These are phyloP conservation scores for Eutrema salsugineum DNA, from an alignment of 441 rosid genomes.

Conservation along the genomic window DNA sequence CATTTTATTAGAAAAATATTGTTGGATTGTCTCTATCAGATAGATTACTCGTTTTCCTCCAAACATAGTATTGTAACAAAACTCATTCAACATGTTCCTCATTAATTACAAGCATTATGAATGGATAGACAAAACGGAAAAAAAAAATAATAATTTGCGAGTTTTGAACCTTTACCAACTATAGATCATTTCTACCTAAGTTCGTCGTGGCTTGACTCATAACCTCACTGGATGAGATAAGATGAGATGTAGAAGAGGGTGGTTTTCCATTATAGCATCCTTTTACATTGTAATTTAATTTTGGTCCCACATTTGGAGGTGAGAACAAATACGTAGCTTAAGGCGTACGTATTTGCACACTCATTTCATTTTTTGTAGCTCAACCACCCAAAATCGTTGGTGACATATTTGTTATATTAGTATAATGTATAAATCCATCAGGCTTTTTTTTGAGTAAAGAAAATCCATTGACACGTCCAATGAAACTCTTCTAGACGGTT, in stretches of 20 bases:
- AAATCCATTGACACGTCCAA: conserved; percentile 27
- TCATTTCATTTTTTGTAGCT: conserved; percentile 4
- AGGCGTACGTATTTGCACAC: conserved; percentile 19
- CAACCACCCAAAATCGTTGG: conserved; percentile 17
- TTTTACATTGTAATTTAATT: conserved; percentile 13
- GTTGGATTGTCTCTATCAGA: conserved; percentile 9
- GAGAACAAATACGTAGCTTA: conserved; percentile 19
- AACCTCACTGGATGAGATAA: background rate
- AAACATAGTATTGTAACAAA: background rate
- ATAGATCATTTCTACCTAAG: background rate
- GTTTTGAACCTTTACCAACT: background rate
- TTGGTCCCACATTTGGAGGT: conserved; percentile 15
- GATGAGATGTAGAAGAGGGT: background rate
- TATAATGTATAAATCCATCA: conserved; percentile 1
- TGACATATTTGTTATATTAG: conserved; percentile 14
- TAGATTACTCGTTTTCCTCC: background rate
- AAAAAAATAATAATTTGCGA: background rate
- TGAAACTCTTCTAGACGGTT: conserved; percentile 24
- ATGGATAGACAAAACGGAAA: background rate
- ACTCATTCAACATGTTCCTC: background rate
- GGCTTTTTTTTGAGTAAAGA: conserved; percentile 35
- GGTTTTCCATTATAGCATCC: background rate
- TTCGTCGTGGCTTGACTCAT: background rate
- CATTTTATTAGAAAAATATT: background rate
- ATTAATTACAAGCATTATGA: background rate